Percentiles rank a stretch among this genome's conserved stretches.
Evolutionary conservation across 1,139 yeast species (phyloP).

Genomic region (Hyphopichia buzzinii): DNA sequence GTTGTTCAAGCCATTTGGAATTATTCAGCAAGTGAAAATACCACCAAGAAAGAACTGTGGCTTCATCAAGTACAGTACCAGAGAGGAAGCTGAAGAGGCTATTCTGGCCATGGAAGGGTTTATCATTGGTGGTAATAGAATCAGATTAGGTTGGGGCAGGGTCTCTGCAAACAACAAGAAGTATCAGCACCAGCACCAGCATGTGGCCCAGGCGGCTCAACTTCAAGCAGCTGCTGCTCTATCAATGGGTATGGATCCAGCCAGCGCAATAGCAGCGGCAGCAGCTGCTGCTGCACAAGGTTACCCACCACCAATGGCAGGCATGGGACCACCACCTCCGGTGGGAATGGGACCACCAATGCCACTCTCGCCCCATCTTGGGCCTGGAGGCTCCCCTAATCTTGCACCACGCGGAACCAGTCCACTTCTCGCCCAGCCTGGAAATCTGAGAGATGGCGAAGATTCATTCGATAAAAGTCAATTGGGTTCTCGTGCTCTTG

Average conservation of each 20-base stretch:
- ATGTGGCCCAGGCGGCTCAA: slow-evolving; percentile 33
- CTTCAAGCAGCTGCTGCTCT: slow-evolving; percentile 36
- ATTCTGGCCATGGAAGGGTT: slow-evolving; percentile 92
- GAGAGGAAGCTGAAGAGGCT: slow-evolving; percentile 87
- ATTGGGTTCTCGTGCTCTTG: background rate
- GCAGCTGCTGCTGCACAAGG: slow-evolving; percentile 25
- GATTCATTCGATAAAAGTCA: background rate
- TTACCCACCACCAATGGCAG: slow-evolving; percentile 13
- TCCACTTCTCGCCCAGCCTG: slow-evolving; percentile 5
- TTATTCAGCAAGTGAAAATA: slow-evolving; percentile 78
- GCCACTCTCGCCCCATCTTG: slow-evolving; percentile 2
- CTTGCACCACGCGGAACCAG: background rate
- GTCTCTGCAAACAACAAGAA: slow-evolving; percentile 34
- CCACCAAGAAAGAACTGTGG: slow-evolving; percentile 96
- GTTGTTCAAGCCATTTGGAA: slow-evolving; percentile 81
- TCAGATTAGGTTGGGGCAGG: slow-evolving; percentile 89
- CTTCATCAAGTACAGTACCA: slow-evolving; percentile 75
- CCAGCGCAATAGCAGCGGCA: slow-evolving; percentile 25
- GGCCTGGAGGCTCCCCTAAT: background rate
- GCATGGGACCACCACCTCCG: slow-evolving; percentile 9
- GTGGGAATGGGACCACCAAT: slow-evolving; percentile 10
- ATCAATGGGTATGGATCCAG: slow-evolving; percentile 38
- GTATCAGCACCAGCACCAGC: slow-evolving; percentile 34
- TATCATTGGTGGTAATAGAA: slow-evolving; percentile 81
- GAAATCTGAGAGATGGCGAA: slow-evolving; percentile 3